Evolutionary conservation across 495 filamentous ascomycete species (phyloP), one percentile per base, ranked within the genome.

Genomic region (Durotheca rogersii): DNA sequence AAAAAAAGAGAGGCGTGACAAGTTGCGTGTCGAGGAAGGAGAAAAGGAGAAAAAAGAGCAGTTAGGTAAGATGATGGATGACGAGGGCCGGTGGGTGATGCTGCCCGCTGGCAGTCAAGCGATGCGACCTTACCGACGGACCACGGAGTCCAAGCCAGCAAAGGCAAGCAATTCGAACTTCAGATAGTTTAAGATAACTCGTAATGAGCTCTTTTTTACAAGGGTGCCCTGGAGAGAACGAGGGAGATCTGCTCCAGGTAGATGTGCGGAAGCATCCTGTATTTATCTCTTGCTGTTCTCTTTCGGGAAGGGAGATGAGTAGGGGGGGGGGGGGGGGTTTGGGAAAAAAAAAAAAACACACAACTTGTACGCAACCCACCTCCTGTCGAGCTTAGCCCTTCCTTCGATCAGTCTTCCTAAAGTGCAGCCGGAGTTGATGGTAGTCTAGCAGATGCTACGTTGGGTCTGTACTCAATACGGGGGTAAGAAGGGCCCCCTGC

Each of bases 41-140:
- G 37, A 42, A 27, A 4, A 27, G 23, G 23, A 27, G 35, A 35
- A 32, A 34, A 18, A 31, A 38, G n/a, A 18, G 46, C 6, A 33
- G 41, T 16, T 23, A 16, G 12, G 3, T 27, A 27, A 27, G 23
- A 9, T 27, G 16, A 11, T 27, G 20, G 18, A 29, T 42, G 18
- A 5, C 10, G 33, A 37, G 10, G 14, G 35, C 1, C n/a, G n/a
- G 19, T 38, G 19, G 37, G 38, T 30, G 35, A 41, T 36, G 47
- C 56, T 59, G 36, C 46, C 56, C 56, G 50, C 56, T 59, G 56
- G 56, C 50, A 59, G 56, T 19, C 18, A 46, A 59, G 56, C 56
- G 56, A 59, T 11, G 16, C 25, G 20, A 35, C 33, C 41, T 59
- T 34, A 54, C 56, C 51, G 50, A 54, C 34, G 46, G 50, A 47